Evolutionary conservation across 192 early-diverging fungal genomes (phyloP), one percentile per base, ranked within the genome.

Genomic region (Coemansia sp.): DNA sequence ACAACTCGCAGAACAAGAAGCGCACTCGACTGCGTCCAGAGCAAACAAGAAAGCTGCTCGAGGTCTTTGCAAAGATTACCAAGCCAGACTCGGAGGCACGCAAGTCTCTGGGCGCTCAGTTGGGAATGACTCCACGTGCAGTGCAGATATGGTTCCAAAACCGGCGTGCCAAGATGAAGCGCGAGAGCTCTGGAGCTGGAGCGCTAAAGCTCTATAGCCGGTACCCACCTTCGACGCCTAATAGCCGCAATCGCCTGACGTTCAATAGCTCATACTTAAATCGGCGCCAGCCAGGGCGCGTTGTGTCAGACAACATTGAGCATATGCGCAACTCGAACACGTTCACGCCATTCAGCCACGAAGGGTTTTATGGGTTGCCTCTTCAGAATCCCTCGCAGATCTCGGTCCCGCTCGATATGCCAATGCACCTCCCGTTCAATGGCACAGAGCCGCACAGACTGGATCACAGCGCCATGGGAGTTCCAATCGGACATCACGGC

Each of bases 91-190:
- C 88, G 3, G 86, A 82, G 9, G 77, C 84, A 25, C 88, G 91
- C 49, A 76, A 77, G 50, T 56, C 70, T 15, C 77, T 93, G 21
- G 88, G 88, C 9, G 72, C 83, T 50, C 64, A 88, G 68, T 65
- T 91, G 35, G 85, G 81, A 17, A 87, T 93, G 84, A 84, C 86
- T 23, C 84, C 90, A 1, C 79, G 90, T 39, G 88, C 85, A 1
- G 85, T 93, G 22, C 91, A 93, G 65, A 87, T 93, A 23, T 93
- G 91, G 93, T 94, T 94, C 77, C 92, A 94, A 66, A 94, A 93
- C 70, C 86, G 92, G 17, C 83, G 94, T 37, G 94, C 94, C 32
- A 96, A 96, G 73, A 83, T 88, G 48, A 93, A 93, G 75, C 81
- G 87, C 37, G 87, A 93, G 60, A 77, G 73, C 66, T 53, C 47